phyloP scores from a whole-genome alignment of 768 basidiomycete species.

The Kwoniella mangroviensis region DNA sequence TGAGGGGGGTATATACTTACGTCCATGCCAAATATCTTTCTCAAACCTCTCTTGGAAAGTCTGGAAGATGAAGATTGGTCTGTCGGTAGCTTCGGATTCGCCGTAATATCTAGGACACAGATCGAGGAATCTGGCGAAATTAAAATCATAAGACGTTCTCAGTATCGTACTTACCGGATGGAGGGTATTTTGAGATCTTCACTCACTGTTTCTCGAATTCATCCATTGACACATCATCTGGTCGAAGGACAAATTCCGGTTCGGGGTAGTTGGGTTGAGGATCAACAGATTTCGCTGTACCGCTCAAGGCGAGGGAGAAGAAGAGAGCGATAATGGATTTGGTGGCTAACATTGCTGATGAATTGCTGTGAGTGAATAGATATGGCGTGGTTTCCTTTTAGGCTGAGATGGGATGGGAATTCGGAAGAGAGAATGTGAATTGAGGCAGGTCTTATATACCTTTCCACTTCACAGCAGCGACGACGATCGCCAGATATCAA shows the following conservation, averaged over 20 bases:
- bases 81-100: conserved; percentile 5
- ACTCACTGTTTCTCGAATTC: conserved; percentile 2
- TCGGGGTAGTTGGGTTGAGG: neutral
- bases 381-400: too few relatives aligned
- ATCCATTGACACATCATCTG: neutral
- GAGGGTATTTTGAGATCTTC: neutral
- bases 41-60: neutral
- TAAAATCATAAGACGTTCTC: neutral
- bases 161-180: neutral
- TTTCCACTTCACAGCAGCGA: too few relatives aligned
- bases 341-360: neutral
- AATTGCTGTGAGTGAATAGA: neutral
- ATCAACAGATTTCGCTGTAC: neutral
- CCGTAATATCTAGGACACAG: conserved; percentile 9
- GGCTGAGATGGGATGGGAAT: too few relatives aligned
- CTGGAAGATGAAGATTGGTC: neutral
- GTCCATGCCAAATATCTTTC: neutral
- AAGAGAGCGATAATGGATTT: neutral
- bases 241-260: neutral
- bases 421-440: too few relatives aligned
- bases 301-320: neutral
- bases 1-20: neutral
- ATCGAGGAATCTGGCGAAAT: neutral
- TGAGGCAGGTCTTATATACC: too few relatives aligned
- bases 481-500: too few relatives aligned